A percentile compares a stretch with the other conserved stretches of the same genome.
phyloP scores from a whole-genome alignment of 768 basidiomycete genomes.

The Leccinum subtestaceum region DNA sequence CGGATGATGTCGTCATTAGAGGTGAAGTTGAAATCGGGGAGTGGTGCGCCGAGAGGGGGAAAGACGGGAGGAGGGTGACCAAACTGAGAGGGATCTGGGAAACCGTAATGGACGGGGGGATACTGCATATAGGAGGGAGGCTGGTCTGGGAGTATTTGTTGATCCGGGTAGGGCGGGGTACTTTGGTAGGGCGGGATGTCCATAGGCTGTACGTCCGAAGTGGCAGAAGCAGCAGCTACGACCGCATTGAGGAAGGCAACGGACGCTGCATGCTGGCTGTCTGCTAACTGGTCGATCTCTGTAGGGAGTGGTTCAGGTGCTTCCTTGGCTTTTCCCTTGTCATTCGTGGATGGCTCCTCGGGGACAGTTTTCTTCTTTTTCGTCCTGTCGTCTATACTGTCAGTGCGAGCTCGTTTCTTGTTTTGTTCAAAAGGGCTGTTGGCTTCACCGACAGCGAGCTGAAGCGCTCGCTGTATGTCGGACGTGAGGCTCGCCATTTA shows the following conservation, averaged over 20 bases:
- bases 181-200: slow-evolving; percentile 28
- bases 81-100: slow-evolving; percentile 28
- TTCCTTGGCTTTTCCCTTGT: slow-evolving; percentile 34
- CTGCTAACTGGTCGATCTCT: slow-evolving; percentile 25
- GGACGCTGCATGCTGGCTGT: slow-evolving; percentile 47
- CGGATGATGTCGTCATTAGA: slow-evolving; percentile 76
- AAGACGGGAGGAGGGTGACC: slow-evolving; percentile 26
- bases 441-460: slow-evolving; percentile 46
- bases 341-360: slow-evolving; percentile 29
- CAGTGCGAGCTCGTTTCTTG: slow-evolving; percentile 35
- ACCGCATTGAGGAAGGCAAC: slow-evolving; percentile 62
- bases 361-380: slow-evolving; percentile 30
- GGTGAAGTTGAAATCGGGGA: slow-evolving; percentile 41
- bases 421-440: slow-evolving; percentile 39
- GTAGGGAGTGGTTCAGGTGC: slow-evolving; percentile 33
- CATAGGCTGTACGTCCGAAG: slow-evolving; percentile 34
- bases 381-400: slow-evolving; percentile 29
- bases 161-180: slow-evolving; percentile 35
- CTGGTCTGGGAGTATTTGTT: slow-evolving; percentile 28
- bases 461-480: slow-evolving; percentile 50
- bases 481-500: slow-evolving; percentile 39
- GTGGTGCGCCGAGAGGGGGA: slow-evolving; percentile 17
- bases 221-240: slow-evolving; percentile 60
- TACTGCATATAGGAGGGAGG: slow-evolving; percentile 29
- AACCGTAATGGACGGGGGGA: slow-evolving; percentile 29